Evolutionary conservation across 1,139 yeast genomes (phyloP).

Genomic region (Taiozyma sp.): DNA sequence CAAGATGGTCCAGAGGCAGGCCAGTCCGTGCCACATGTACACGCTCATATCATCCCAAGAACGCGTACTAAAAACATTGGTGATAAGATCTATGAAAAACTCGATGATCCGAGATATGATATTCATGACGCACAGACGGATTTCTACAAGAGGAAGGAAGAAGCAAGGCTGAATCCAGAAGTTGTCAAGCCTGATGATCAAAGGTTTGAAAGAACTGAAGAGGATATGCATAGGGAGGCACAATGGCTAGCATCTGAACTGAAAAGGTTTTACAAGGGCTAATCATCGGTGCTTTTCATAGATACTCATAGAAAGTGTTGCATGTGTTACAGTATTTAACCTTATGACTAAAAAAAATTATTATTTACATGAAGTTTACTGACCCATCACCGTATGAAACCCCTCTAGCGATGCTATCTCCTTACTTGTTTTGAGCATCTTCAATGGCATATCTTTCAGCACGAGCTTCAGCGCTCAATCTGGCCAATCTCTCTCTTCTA

Average conservation of each 20-base stretch:
- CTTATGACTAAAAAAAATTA: neutral
- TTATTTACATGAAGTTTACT: conserved; percentile 2
- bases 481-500: conserved; percentile 64
- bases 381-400: neutral
- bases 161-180: conserved; percentile 23
- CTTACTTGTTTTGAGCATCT: conserved; percentile 14
- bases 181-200: conserved; percentile 43
- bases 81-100: conserved; percentile 60
- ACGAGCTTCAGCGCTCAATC: conserved; percentile 59
- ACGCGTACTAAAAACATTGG: conserved; percentile 59
- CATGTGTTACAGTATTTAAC: neutral
- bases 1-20: conserved; percentile 98
- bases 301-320: neutral
- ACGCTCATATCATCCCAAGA: conserved; percentile 89
- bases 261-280: conserved; percentile 22
- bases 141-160: conserved; percentile 27
- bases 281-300: neutral
- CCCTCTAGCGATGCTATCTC: neutral
- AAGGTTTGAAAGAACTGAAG: conserved; percentile 48
- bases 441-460: conserved; percentile 29
- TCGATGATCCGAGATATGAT: conserved; percentile 48
- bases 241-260: conserved; percentile 41
- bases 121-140: conserved; percentile 33
- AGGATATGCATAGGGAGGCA: conserved; percentile 68
- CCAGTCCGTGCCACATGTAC: conserved; percentile 89